Conservation (phyloP, 2,329 filamentous ascomycete species). For the Trichoderma oligosporum region DNA sequence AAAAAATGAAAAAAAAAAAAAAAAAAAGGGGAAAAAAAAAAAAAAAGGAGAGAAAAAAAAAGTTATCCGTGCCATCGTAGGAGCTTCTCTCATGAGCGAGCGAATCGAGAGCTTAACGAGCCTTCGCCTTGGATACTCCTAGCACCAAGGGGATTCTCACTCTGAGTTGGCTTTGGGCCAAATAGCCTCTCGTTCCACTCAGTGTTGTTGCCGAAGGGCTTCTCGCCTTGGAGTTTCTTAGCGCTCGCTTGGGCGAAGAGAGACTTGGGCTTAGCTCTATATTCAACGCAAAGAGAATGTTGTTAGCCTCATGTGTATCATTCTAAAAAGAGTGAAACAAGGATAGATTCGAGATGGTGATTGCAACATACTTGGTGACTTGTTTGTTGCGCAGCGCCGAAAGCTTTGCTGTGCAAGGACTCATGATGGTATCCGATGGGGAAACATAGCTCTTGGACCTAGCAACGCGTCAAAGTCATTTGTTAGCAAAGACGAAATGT, state of each 20-base stretch:
- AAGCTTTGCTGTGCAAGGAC: constrained; percentile 79
- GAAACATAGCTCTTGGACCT: constrained; percentile 63
- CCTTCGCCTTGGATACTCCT: constrained; percentile 28
- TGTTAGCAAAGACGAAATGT: neutral
- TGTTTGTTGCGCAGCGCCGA: constrained; percentile 77
- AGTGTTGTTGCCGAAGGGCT: no score
- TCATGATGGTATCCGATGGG: constrained; percentile 86
- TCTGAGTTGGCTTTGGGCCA: constrained; percentile 26
- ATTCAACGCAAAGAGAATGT: constrained; percentile 23
- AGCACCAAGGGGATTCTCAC: constrained; percentile 42
- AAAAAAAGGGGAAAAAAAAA: neutral
- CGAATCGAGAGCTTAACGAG: constrained; percentile 22
- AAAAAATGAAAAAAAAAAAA: constrained; percentile 6
- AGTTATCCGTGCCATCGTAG: neutral
- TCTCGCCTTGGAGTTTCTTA: constrained; percentile 55
- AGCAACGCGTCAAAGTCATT: constrained; percentile 5
- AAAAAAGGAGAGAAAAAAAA: neutral
- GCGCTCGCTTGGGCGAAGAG: constrained; percentile 63
- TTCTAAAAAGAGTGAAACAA: no score
- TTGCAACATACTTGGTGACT: constrained; percentile 69
- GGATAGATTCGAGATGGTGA: no score
- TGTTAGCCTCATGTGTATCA: neutral
- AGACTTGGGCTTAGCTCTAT: constrained; percentile 62
- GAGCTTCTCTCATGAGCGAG: constrained; percentile 18
- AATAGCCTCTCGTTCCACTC: neutral